Percentiles rank a stretch among this genome's conserved stretches.
phyloP scores from a whole-genome alignment of 1,284 basidiomycete species.

The Afroboletus lepidellus region DNA sequence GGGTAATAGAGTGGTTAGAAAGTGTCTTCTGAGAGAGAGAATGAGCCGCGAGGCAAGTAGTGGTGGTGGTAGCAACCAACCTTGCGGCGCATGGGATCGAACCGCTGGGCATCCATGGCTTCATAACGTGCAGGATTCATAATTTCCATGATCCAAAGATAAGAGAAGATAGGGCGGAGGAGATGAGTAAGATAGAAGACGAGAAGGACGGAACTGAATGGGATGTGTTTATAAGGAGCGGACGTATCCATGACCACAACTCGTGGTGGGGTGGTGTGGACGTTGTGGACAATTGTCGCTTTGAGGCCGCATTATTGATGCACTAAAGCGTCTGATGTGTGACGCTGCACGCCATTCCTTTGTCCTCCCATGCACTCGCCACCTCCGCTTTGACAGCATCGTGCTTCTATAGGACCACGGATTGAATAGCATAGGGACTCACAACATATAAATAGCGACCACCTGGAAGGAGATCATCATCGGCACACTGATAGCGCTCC shows the following conservation, averaged over 20 bases:
- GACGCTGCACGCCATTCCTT: conserved; percentile 16
- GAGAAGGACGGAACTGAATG: conserved; percentile 31
- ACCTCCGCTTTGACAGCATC: conserved; percentile 21
- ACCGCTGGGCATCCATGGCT: conserved; percentile 32
- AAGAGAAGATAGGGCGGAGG: conserved; percentile 30
- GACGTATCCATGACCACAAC: conserved; percentile 24
- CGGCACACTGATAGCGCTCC: conserved; percentile 14
- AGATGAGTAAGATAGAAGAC: conserved; percentile 28
- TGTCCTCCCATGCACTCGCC: conserved; percentile 17
- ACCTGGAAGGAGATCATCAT: conserved; percentile 8
- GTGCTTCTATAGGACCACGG: conserved; percentile 2
- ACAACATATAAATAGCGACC: conserved; percentile 16
- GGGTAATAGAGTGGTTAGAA: conserved; percentile 8
- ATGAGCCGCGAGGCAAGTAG: conserved; percentile 22
- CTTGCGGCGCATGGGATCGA: conserved; percentile 31
- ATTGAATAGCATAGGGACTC: conserved; percentile 6
- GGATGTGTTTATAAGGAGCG: conserved; percentile 24
- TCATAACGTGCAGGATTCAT: conserved; percentile 21
- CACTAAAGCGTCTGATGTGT: conserved; percentile 17
- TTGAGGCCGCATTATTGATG: conserved; percentile 20
- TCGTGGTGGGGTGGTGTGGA: conserved; percentile 28
- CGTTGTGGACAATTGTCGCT: conserved; percentile 19
- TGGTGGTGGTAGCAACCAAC: conserved; percentile 22
- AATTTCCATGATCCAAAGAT: conserved; percentile 26
- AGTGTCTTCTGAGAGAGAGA: conserved; percentile 20